A percentile compares a stretch with the other conserved stretches of the same genome.
These are phyloP conservation scores for Primulina huaijiensis DNA, from an alignment of 257 asterid species.

Conservation along the genomic window DNA sequence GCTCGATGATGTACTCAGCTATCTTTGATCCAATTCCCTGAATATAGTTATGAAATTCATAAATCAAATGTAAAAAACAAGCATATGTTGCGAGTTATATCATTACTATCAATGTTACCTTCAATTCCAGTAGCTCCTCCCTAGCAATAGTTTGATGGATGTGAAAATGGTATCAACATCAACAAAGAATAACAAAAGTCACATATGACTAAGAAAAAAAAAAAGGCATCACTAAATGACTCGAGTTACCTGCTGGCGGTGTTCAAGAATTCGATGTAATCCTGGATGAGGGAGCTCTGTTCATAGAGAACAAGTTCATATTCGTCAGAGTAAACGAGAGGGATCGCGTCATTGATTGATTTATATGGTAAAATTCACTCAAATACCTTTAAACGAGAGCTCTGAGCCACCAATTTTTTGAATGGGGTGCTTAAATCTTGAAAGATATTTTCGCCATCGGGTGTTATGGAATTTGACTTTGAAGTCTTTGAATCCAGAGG, in stretches of 20 bases:
- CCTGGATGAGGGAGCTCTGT: slow-evolving; percentile 72
- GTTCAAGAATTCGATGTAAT: slow-evolving; percentile 71
- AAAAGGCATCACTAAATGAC: not conserved
- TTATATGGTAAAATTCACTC: not conserved
- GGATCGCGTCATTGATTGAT: not conserved
- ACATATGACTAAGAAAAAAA: not conserved
- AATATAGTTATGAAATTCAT: not conserved
- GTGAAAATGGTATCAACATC: slow-evolving; percentile 18
- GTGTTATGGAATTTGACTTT: slow-evolving; percentile 16
- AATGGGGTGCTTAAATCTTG: slow-evolving; percentile 57
- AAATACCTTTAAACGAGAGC: slow-evolving; percentile 68
- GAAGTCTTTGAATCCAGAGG: slow-evolving; percentile 51
- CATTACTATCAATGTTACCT: slow-evolving; percentile 39
- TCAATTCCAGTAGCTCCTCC: slow-evolving; percentile 69
- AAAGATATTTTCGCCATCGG: slow-evolving; percentile 30
- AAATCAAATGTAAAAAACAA: not conserved
- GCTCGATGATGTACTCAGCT: slow-evolving; percentile 71
- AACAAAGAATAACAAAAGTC: not conserved
- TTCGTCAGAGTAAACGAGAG: slow-evolving; percentile 19
- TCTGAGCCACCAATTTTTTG: slow-evolving; percentile 49
- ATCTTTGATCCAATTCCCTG: slow-evolving; percentile 89
- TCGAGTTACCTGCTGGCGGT: slow-evolving; percentile 65
- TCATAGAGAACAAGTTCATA: slow-evolving; percentile 4
- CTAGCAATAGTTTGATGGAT: slow-evolving; percentile 28
- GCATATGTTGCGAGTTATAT: not conserved